Evolutionary conservation across 2,329 filamentous ascomycete species (phyloP).

Genomic region (Clonostachys byssicola): DNA sequence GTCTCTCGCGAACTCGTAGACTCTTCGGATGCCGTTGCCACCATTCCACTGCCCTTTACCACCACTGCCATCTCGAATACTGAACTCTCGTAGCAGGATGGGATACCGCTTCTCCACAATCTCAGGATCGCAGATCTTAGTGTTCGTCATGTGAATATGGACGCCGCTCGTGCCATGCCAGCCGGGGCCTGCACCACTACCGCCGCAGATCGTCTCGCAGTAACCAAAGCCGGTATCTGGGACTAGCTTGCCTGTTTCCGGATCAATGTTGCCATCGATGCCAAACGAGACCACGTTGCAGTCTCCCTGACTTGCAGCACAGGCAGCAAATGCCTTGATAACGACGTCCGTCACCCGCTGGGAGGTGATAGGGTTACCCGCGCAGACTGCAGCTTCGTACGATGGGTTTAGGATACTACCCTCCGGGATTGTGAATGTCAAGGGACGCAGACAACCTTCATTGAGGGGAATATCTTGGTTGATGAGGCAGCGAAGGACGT

Average conservation of each 20-base stretch:
- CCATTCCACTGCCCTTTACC: conserved; percentile 62
- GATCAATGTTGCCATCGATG: conserved; percentile 42
- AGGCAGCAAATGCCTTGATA: conserved; percentile 70
- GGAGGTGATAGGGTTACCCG: conserved; percentile 23
- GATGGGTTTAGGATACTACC: conserved; percentile 70
- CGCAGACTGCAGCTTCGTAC: conserved; percentile 32
- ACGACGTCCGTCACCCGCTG: conserved; percentile 58
- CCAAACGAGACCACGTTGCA: conserved; percentile 80
- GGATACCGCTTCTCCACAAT: conserved; percentile 66
- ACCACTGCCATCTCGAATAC: conserved; percentile 54
- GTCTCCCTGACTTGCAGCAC: conserved; percentile 73
- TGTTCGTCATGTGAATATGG: conserved; percentile 81
- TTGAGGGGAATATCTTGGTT: conserved; percentile 25
- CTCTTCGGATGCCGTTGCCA: conserved; percentile 68
- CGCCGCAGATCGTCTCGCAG: conserved; percentile 78
- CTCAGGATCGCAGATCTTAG: conserved; percentile 73
- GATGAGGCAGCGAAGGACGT: conserved; percentile 23
- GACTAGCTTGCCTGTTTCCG: conserved; percentile 11
- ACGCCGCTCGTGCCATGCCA: conserved; percentile 72
- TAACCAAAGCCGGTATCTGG: conserved; percentile 63
- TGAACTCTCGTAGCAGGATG: conserved; percentile 59
- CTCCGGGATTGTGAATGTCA: conserved; percentile 59
- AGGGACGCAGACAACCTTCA: conserved; percentile 43
- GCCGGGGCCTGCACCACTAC: conserved; percentile 65
- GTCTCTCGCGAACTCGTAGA: conserved; percentile 72